phyloP scores from a whole-genome alignment of 140 eudicot genomes.

The Senecio squalidus region DNA sequence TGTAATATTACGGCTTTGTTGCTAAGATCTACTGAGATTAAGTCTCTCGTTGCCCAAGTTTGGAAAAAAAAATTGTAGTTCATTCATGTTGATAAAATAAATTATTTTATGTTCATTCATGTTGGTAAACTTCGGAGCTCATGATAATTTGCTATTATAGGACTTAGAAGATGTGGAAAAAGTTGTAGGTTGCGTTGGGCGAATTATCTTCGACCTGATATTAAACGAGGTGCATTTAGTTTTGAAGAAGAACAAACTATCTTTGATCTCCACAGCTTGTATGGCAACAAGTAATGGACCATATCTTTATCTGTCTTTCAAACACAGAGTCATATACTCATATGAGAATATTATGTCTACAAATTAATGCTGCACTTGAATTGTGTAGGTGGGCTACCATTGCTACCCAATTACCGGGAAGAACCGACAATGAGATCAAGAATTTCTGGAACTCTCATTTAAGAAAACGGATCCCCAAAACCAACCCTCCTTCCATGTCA shows the following conservation, averaged over 20 bases:
- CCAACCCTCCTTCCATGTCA: conserved; percentile 16
- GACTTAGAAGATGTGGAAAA: conserved; percentile 71
- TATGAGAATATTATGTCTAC: neutral
- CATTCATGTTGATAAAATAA: too few species aligned
- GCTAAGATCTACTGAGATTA: too few species aligned
- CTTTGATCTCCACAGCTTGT: conserved; percentile 42
- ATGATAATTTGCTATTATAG: conserved; percentile 23
- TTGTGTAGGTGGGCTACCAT: conserved; percentile 65
- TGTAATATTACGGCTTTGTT: too few species aligned
- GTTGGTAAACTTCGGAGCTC: neutral
- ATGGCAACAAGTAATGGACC: conserved; percentile 59
- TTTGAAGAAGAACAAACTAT: conserved; percentile 57
- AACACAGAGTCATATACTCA: neutral
- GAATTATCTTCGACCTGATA: conserved; percentile 74
- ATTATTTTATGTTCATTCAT: neutral
- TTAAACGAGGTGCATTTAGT: conserved; percentile 59
- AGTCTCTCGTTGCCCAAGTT: neutral
- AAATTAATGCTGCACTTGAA: neutral
- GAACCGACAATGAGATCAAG: conserved; percentile 74
- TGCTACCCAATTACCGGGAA: conserved; percentile 65
- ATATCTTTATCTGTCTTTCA: neutral
- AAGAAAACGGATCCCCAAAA: conserved; percentile 35
- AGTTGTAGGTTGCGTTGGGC: conserved; percentile 78
- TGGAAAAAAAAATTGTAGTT: neutral
- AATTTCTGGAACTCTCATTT: conserved; percentile 74